phyloP scores from a whole-genome alignment of 2,329 filamentous ascomycete species.

The Purpureocillium takamizusanense region DNA sequence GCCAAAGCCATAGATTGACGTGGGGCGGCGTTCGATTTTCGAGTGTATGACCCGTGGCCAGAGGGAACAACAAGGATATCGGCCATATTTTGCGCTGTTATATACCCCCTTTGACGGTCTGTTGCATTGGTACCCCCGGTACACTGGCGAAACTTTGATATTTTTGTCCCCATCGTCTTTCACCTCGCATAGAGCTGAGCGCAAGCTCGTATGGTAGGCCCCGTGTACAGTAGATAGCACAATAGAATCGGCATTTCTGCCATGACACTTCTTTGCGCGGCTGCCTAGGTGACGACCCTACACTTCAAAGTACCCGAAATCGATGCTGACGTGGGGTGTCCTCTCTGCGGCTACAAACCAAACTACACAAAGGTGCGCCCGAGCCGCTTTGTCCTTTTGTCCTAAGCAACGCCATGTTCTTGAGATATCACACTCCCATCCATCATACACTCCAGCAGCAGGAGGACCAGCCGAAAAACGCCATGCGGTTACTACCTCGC shows the following conservation, averaged over 20 bases:
- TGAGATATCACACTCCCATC: not conserved
- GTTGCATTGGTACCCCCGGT: not conserved
- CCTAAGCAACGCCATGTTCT: not conserved
- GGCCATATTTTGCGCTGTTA: not conserved
- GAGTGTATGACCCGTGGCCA: too few relatives aligned
- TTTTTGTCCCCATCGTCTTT: not conserved
- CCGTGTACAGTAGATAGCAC: constrained; percentile 1
- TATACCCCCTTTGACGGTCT: too few relatives aligned
- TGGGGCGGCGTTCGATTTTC: too few relatives aligned
- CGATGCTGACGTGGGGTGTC: too few relatives aligned
- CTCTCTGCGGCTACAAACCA: too few relatives aligned
- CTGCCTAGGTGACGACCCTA: too few relatives aligned
- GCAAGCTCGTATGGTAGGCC: constrained; percentile 47
- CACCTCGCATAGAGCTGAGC: constrained; percentile 1
- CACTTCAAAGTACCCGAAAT: too few relatives aligned
- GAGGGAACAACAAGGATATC: too few relatives aligned
- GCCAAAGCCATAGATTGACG: not conserved
- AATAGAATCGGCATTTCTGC: not conserved
- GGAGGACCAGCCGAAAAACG: not conserved
- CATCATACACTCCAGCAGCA: not conserved
- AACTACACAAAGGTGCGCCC: too few relatives aligned
- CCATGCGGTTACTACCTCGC: constrained; percentile 28
- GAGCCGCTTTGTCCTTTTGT: not conserved
- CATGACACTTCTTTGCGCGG: not conserved
- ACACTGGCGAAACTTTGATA: not conserved